These are phyloP conservation scores for Pseudogymnoascus pannorum DNA, from an alignment of 2,329 filamentous ascomycete species.

Conservation along the genomic window DNA sequence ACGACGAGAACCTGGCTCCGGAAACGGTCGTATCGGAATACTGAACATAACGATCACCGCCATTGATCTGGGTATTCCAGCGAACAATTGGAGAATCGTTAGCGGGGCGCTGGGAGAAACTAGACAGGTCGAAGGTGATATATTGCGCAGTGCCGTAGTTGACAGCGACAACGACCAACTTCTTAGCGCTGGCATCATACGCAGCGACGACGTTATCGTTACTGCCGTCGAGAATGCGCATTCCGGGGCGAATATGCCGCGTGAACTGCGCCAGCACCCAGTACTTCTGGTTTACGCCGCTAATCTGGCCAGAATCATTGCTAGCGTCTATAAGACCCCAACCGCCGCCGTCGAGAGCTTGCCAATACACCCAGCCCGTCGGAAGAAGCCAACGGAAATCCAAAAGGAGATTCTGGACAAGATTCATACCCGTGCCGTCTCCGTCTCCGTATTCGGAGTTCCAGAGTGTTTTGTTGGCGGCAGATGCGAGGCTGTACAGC, in stretches of 20 bases:
- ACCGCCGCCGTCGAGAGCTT: conserved; percentile 33
- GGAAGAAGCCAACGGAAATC: conserved; percentile 36
- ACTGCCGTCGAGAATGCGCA: conserved; percentile 33
- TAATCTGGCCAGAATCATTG: conserved; percentile 30
- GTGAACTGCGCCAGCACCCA: conserved; percentile 36
- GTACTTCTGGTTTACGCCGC: conserved; percentile 32
- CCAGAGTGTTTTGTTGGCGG: conserved; percentile 31
- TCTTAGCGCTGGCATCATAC: conserved; percentile 30
- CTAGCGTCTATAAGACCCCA: conserved; percentile 37
- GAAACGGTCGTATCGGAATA: no score
- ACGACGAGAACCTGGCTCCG: no score
- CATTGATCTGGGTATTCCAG: no score
- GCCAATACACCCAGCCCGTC: conserved; percentile 39
- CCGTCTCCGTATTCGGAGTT: conserved; percentile 38
- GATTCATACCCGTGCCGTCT: conserved; percentile 26
- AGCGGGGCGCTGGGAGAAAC: no score
- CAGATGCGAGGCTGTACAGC: conserved; percentile 27
- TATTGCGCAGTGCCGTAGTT: conserved; percentile 34
- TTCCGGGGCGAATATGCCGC: conserved; percentile 35
- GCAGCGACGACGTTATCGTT: conserved; percentile 32
- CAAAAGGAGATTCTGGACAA: conserved; percentile 33
- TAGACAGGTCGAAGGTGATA: conserved; percentile 33
- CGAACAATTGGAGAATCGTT: no score
- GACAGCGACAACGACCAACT: conserved; percentile 33
- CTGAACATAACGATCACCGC: no score